These are phyloP conservation scores for Quercus alba DNA, from an alignment of 306 rosid species.

Conservation along the genomic window DNA sequence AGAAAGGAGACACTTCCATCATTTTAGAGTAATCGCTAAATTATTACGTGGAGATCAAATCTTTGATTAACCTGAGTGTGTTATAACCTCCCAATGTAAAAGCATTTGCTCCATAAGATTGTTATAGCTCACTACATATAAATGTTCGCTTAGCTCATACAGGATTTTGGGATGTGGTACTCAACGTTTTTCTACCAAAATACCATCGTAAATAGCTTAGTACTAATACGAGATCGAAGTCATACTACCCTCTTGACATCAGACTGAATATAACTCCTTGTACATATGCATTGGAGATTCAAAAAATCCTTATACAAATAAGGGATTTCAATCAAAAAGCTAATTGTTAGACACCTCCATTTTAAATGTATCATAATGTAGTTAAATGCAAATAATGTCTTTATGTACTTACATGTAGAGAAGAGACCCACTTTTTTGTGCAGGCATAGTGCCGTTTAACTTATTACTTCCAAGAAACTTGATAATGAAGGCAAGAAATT, in stretches of 20 bases:
- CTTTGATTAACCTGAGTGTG: too few species aligned
- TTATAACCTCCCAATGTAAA: too few species aligned
- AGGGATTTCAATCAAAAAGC: neutral
- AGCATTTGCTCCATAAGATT: neutral
- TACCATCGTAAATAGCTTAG: neutral
- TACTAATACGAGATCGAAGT: neutral
- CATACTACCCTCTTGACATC: neutral
- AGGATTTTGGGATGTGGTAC: neutral
- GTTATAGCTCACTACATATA: neutral
- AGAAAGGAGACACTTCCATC: neutral
- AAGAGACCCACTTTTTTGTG: too few species aligned
- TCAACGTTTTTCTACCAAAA: neutral
- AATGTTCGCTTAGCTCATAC: neutral
- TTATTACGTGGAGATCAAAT: too few species aligned
- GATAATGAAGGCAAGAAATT: neutral
- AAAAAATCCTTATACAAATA: neutral
- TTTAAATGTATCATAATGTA: neutral
- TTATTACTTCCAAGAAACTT: too few species aligned
- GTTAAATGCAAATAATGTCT: too few species aligned
- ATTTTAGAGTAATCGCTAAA: too few species aligned
- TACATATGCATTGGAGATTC: neutral
- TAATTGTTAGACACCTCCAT: neutral
- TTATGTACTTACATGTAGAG: too few species aligned
- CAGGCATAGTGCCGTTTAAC: too few species aligned
- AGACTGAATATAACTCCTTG: neutral